A percentile compares a stretch with the other conserved stretches of the same genome.
Evolutionary conservation across 2,329 filamentous ascomycete genomes (phyloP).

Genomic region (Penicillium sp.): DNA sequence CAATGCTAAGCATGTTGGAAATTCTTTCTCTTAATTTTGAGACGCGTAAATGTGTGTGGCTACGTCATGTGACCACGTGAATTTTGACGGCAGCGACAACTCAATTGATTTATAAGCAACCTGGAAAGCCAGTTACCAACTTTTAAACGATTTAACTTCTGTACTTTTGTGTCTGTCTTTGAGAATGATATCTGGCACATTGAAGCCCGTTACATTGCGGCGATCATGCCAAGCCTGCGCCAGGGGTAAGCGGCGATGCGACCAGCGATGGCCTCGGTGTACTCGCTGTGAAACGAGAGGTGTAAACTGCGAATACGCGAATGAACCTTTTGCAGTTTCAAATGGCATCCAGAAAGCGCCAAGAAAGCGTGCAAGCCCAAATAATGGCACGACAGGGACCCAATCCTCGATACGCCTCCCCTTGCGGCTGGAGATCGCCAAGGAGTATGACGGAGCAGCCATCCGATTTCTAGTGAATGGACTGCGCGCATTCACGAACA

Average conservation of each 20-base stretch:
- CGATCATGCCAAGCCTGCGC: slow-evolving; percentile 30
- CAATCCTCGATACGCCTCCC: slow-evolving; percentile 7
- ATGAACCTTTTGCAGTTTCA: slow-evolving; percentile 18
- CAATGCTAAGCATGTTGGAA: not conserved
- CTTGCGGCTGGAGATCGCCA: slow-evolving; percentile 24
- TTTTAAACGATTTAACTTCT: too few species aligned
- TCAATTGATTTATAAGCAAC: too few species aligned
- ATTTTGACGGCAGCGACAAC: too few species aligned
- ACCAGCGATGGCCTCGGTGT: slow-evolving; percentile 26
- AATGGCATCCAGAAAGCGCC: not conserved
- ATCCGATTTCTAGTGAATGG: slow-evolving; percentile 23
- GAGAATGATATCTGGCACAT: not conserved
- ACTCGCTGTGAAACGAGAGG: slow-evolving; percentile 23
- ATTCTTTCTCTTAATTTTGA: too few species aligned
- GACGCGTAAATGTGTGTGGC: too few species aligned
- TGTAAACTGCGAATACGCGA: slow-evolving; percentile 27
- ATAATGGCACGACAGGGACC: not conserved
- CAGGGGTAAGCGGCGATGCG: slow-evolving; percentile 30
- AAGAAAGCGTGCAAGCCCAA: not conserved
- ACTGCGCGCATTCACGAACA: slow-evolving; percentile 16
- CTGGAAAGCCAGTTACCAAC: too few species aligned
- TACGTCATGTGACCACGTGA: too few species aligned
- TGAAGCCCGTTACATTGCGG: slow-evolving; percentile 19
- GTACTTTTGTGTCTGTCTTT: not conserved
- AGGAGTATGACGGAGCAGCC: slow-evolving; percentile 19